Evolutionary conservation across 225 moss, liverwort and hornwort species (phyloP), one percentile per base, ranked within the genome.

Genomic region (Neckera pumila): DNA sequence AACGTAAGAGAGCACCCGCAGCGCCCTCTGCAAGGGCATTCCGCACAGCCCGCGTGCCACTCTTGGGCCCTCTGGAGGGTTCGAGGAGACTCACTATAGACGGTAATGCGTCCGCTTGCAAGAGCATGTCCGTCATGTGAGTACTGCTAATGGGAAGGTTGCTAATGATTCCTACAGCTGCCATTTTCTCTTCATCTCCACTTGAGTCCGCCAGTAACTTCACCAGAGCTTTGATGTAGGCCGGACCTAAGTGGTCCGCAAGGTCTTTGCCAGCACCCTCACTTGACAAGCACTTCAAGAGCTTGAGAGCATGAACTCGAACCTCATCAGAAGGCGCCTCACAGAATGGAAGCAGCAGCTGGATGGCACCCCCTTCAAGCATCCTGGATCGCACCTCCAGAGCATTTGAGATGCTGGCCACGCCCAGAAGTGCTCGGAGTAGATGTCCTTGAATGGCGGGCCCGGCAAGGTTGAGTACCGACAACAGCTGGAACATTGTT

Each of bases 311-410:
- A 69, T 95, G 88, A n/a, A 94, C 91, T 38, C 98, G 94, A 67
- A 98, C 96, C 83, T 95, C 95, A 38, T 90, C 87, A 43, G 91
- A 89, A 6, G 90, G 86, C 58, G 90, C 90, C 79, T 98, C 98
- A 88, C 95, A 98, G 67, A 98, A 97, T 13, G 98, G 98, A 60
- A 98, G 92, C 17, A 98, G 88, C 51, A 98, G 92, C 80, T 98
- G 97, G 87, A 97, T 95, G 54, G 95, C 98, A 70, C 97, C 97
- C 42, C 94, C 95, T 84, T 93, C 92, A 58, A 95, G 94, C 92
- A 98, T 90, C 75, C 92, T 95, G 51, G 89, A 89, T 79, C 97
- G 94, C 73, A 96, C 96, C 84, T 92, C 92, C 49, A 83, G 83
- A 59, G 96, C 94, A 54, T 93, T 94, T 30, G 93, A 86, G n/a